Percentiles rank a stretch among this genome's conserved stretches.
Conservation (phyloP, 352 stramenopile species). For the Pythium grandisporangium region DNA sequence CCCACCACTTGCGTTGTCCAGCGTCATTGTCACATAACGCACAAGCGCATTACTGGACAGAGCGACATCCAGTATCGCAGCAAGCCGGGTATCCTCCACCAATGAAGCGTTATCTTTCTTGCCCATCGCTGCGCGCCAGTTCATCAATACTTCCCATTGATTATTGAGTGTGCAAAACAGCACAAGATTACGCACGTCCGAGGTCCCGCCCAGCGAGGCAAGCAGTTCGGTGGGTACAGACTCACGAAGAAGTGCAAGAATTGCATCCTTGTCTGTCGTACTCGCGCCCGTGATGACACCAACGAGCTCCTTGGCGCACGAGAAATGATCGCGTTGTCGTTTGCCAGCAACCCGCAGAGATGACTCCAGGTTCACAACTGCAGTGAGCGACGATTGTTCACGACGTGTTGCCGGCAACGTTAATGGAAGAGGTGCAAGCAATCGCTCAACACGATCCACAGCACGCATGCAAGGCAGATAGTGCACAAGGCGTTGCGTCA, state of each 20-base stretch:
- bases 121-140: too few species aligned
- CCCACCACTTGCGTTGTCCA: too few species aligned
- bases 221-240: not conserved
- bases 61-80: conserved; percentile 34
- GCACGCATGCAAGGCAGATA: not conserved
- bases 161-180: conserved; percentile 43
- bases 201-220: too few species aligned
- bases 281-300: conserved; percentile 32
- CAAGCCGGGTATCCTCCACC: conserved; percentile 9
- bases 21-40: too few species aligned
- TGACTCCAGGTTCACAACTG: too few species aligned
- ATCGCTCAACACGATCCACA: too few species aligned
- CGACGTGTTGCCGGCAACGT: too few species aligned
- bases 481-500: not conserved
- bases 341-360: conserved; percentile 3
- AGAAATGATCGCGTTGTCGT: conserved; percentile 39
- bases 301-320: conserved; percentile 32
- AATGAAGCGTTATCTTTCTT: too few species aligned
- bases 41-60: conserved; percentile 27
- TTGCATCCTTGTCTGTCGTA: conserved; percentile 19
- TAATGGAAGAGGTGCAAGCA: too few species aligned
- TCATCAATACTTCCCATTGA: conserved; percentile 38
- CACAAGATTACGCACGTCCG: conserved; percentile 25
- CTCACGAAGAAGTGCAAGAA: conserved; percentile 13
- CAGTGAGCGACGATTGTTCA: too few species aligned